Conservation (phyloP, 2,329 filamentous ascomycete species). For the Cordyceps pruinosa region DNA sequence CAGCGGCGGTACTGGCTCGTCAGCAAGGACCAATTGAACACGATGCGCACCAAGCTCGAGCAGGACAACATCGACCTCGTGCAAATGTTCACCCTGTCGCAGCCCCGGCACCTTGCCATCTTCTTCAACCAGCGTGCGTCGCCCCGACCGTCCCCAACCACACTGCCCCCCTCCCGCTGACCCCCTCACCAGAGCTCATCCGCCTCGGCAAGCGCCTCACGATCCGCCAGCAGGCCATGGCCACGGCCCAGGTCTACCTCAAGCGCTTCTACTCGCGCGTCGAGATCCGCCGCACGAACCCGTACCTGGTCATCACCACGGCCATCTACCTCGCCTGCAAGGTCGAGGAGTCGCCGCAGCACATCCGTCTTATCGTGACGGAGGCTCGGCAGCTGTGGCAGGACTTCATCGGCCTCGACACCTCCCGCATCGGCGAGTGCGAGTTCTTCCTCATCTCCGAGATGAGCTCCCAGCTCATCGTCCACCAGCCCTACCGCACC, state of each 20-base stretch:
- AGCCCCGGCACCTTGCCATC: conserved; percentile 75
- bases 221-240: conserved; percentile 83
- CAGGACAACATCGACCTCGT: conserved; percentile 68
- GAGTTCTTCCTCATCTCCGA: conserved; percentile 90
- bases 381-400: conserved; percentile 84
- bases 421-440: conserved; percentile 82
- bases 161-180: background rate
- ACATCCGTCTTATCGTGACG: conserved; percentile 82
- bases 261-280: conserved; percentile 89
- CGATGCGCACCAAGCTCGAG: conserved; percentile 68
- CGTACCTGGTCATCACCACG: conserved; percentile 87
- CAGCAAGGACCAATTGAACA: conserved; percentile 69
- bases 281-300: conserved; percentile 87
- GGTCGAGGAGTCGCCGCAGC: conserved; percentile 95
- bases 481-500: conserved; percentile 85
- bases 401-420: conserved; percentile 68
- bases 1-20: conserved; percentile 90
- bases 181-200: conserved; percentile 54
- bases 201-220: conserved; percentile 79
- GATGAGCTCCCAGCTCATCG: conserved; percentile 80
- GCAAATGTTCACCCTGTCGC: conserved; percentile 74
- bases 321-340: conserved; percentile 94
- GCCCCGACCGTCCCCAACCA: conserved; percentile 4
- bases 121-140: conserved; percentile 82
- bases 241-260: conserved; percentile 90